These are phyloP conservation scores for Penicillium sp. DNA, from an alignment of 2,329 filamentous ascomycete genomes.

Conservation along the genomic window DNA sequence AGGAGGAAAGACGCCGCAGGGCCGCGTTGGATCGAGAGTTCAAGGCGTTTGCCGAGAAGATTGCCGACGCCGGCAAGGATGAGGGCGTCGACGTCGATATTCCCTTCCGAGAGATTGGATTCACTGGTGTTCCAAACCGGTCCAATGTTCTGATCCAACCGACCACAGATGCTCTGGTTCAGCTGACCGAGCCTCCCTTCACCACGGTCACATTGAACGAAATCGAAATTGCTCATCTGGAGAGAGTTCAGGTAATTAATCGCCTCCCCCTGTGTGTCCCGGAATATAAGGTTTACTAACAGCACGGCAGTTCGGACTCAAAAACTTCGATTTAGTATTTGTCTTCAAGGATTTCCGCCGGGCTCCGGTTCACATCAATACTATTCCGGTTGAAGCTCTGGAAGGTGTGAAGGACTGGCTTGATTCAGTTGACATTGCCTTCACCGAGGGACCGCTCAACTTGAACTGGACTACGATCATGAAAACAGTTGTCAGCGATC, in stretches of 20 bases:
- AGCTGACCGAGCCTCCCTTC: constrained; percentile 95
- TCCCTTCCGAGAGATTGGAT: constrained; percentile 93
- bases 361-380: constrained; percentile 93
- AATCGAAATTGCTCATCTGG: constrained; percentile 92
- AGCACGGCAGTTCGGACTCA: constrained; percentile 76
- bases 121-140: constrained; percentile 93
- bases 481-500: constrained; percentile 95
- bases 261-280: neutral
- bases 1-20: constrained; percentile 88
- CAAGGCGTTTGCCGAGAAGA: constrained; percentile 95
- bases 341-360: constrained; percentile 97
- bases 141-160: constrained; percentile 95
- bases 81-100: constrained; percentile 93
- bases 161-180: constrained; percentile 94
- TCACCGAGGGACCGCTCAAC: constrained; percentile 91
- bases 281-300: constrained; percentile 24
- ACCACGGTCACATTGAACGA: constrained; percentile 94
- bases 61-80: constrained; percentile 89
- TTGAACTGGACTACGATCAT: constrained; percentile 99
- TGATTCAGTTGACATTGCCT: constrained; percentile 92
- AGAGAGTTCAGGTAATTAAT: constrained; percentile 69
- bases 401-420: constrained; percentile 98
- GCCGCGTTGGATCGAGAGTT: constrained; percentile 94
- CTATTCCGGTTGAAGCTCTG: constrained; percentile 91
- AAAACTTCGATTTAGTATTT: constrained; percentile 98